A percentile compares a stretch with the other conserved stretches of the same genome.
Conservation (phyloP, 176 grass and related monocot genomes). For the Lolium perenne region DNA sequence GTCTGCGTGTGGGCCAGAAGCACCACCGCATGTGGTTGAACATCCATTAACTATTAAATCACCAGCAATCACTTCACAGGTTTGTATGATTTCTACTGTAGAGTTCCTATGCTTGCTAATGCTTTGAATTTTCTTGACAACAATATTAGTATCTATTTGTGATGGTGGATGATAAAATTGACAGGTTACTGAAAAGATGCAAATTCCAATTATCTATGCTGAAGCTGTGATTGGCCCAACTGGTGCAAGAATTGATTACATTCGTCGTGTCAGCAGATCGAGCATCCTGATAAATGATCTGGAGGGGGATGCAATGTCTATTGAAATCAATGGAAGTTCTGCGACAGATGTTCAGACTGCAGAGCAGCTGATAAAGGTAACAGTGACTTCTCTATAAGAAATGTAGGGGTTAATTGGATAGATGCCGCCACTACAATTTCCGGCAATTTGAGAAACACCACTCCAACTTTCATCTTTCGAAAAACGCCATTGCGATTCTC, state of each 20-base stretch:
- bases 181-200: constrained; percentile 53
- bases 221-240: constrained; percentile 54
- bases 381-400: neutral
- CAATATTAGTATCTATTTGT: constrained; percentile 32
- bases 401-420: too few species aligned
- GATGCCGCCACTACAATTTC: too few species aligned
- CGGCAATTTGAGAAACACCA: too few species aligned
- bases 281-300: constrained; percentile 40
- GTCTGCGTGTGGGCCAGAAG: constrained; percentile 47
- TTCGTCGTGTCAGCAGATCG: constrained; percentile 49
- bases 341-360: constrained; percentile 49
- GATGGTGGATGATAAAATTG: constrained; percentile 26
- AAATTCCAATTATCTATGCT: constrained; percentile 56
- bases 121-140: constrained; percentile 21
- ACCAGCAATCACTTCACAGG: constrained; percentile 35
- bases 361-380: constrained; percentile 60
- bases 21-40: neutral
- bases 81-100: constrained; percentile 36
- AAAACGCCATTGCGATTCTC: too few species aligned
- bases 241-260: constrained; percentile 61
- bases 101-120: constrained; percentile 16
- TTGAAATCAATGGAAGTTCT: constrained; percentile 52
- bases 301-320: constrained; percentile 43
- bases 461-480: too few species aligned
- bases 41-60: constrained; percentile 33